These are phyloP conservation scores for Suillus brevipes DNA, from an alignment of 768 basidiomycete genomes.

Conservation along the genomic window DNA sequence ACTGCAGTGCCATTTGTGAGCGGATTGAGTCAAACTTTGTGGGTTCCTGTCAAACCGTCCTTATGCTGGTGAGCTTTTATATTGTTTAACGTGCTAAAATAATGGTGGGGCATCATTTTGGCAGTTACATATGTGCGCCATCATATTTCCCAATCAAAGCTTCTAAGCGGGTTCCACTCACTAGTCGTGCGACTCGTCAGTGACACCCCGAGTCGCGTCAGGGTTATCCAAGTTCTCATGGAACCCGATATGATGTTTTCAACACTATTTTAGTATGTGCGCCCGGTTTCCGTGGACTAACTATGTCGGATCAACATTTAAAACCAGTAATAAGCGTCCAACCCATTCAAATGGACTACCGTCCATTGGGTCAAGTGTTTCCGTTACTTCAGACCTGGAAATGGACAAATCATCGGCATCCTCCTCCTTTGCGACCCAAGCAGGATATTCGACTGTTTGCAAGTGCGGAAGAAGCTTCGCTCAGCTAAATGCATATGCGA, in stretches of 20 bases:
- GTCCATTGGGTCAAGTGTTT: background rate
- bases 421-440: background rate
- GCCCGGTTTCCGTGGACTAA: background rate
- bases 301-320: too few relatives aligned
- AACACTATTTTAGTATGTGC: background rate
- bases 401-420: background rate
- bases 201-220: background rate
- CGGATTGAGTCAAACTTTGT: too few relatives aligned
- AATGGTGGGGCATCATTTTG: background rate
- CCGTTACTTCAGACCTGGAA: background rate
- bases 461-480: slow-evolving; percentile 5
- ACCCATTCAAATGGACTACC: background rate
- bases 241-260: too few relatives aligned
- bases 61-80: too few relatives aligned
- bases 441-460: background rate
- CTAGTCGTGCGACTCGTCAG: background rate
- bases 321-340: background rate
- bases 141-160: background rate
- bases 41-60: too few relatives aligned
- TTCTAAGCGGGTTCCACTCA: background rate
- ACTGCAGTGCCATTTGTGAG: too few relatives aligned
- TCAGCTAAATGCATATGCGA: background rate
- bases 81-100: too few relatives aligned
- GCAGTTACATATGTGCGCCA: background rate
- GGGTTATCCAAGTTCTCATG: background rate